Evolutionary conservation across 1,139 yeast species (phyloP).

Genomic region (Taiozyma sp.): DNA sequence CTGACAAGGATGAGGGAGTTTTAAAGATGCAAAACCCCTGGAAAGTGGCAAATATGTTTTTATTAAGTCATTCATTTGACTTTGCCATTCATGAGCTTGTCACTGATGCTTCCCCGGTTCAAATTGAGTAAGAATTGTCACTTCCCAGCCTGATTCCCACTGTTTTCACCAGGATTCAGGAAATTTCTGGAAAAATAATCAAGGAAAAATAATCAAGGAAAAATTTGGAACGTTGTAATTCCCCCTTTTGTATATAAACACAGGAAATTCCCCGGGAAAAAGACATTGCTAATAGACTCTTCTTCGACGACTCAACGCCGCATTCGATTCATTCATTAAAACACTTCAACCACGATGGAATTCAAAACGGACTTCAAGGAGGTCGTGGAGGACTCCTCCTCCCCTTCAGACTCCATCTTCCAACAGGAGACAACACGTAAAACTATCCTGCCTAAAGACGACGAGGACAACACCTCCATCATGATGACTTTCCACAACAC

Average conservation of each 20-base stretch:
- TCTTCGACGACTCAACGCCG: no score
- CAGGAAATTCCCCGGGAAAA: background rate
- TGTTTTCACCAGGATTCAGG: background rate
- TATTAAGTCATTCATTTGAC: no score
- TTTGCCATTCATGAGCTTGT: no score
- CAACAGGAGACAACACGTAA: background rate
- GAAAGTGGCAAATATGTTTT: no score
- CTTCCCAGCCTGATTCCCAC: no score
- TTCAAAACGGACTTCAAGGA: background rate
- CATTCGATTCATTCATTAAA: no score
- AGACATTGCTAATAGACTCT: background rate
- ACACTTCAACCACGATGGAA: background rate
- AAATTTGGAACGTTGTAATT: background rate
- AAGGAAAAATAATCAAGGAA: no score
- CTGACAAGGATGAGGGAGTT: background rate
- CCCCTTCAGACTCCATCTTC: background rate
- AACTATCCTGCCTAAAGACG: slow-evolving; percentile 24
- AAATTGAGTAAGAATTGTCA: no score
- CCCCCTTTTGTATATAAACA: background rate
- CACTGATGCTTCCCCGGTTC: no score
- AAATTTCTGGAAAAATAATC: background rate
- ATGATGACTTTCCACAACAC: slow-evolving; percentile 36
- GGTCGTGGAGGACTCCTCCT: background rate
- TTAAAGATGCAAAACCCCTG: no score
- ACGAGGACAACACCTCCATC: slow-evolving; percentile 37